Evolutionary conservation across 2,329 filamentous ascomycete species (phyloP).

Genomic region (Sclerotinia trifoliorum): DNA sequence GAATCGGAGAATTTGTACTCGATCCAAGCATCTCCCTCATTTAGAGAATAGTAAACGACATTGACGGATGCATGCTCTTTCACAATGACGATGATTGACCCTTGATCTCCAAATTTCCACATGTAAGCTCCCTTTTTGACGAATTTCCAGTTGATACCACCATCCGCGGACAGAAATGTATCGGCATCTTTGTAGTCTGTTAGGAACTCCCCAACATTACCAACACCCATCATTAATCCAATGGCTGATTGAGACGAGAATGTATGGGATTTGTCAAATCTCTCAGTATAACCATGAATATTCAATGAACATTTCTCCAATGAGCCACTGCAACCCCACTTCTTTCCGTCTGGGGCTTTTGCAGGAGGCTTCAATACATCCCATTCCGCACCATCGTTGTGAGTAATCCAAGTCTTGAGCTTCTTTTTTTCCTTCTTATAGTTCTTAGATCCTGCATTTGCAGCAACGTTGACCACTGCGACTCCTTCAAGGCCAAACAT

Average conservation of each 20-base stretch:
- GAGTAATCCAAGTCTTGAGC: constrained; percentile 87
- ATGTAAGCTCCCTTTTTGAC: constrained; percentile 85
- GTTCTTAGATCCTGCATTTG: constrained; percentile 60
- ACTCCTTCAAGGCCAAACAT: constrained; percentile 91
- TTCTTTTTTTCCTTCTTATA: constrained; percentile 67
- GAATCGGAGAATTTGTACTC: constrained; percentile 70
- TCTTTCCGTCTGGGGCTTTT: constrained; percentile 68
- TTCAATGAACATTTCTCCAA: constrained; percentile 79
- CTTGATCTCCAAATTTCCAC: constrained; percentile 96
- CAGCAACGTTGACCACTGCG: constrained; percentile 79
- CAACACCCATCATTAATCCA: constrained; percentile 85
- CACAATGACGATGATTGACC: constrained; percentile 86
- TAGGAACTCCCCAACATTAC: constrained; percentile 73
- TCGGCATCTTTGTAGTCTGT: constrained; percentile 56
- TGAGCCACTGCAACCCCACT: constrained; percentile 64
- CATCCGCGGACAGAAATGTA: constrained; percentile 89
- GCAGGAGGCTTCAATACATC: constrained; percentile 68
- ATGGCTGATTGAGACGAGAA: constrained; percentile 87
- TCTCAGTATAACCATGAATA: constrained; percentile 93
- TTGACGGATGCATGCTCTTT: constrained; percentile 68
- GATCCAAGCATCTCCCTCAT: constrained; percentile 79
- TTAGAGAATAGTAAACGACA: constrained; percentile 69
- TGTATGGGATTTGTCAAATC: constrained; percentile 75
- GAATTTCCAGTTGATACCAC: constrained; percentile 82
- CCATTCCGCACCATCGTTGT: constrained; percentile 95